A percentile compares a stretch with the other conserved stretches of the same genome.
Evolutionary conservation across 345 rosid species (phyloP).

Genomic region (Populus euphratica): DNA sequence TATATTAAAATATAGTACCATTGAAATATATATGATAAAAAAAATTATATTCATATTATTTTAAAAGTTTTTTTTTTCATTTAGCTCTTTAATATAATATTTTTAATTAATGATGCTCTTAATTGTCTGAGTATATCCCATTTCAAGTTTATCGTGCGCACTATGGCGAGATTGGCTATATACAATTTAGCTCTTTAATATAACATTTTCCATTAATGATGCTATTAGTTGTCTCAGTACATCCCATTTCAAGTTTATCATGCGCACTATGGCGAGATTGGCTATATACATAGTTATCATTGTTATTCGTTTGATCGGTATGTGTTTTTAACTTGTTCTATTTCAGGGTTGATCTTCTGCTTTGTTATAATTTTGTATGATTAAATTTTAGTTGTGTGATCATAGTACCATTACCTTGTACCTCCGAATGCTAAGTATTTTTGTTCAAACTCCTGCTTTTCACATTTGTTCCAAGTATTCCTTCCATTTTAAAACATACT

Average conservation of each 20-base stretch:
- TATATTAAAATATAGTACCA: too few species aligned
- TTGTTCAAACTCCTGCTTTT: neutral
- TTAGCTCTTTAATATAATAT: too few species aligned
- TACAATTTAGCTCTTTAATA: too few species aligned
- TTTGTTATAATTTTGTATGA: neutral
- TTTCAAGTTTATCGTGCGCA: neutral
- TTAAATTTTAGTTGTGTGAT: neutral
- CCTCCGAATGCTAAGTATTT: neutral
- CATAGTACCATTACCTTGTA: neutral
- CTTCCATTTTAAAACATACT: neutral
- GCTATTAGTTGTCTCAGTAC: neutral
- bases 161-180: too few species aligned
- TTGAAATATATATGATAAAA: too few species aligned
- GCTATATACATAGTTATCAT: neutral
- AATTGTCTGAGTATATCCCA: neutral
- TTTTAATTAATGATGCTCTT: too few species aligned
- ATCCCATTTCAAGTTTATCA: neutral
- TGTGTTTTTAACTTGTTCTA: neutral
- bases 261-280: neutral
- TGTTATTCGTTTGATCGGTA: neutral
- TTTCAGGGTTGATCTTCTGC: neutral
- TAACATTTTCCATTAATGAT: too few species aligned
- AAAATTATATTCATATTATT: too few species aligned
- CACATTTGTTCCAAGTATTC: neutral
- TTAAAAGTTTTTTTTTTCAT: too few species aligned